phyloP scores from a whole-genome alignment of 2,329 filamentous ascomycete genomes.

The Pseudogymnoascus pannorum region DNA sequence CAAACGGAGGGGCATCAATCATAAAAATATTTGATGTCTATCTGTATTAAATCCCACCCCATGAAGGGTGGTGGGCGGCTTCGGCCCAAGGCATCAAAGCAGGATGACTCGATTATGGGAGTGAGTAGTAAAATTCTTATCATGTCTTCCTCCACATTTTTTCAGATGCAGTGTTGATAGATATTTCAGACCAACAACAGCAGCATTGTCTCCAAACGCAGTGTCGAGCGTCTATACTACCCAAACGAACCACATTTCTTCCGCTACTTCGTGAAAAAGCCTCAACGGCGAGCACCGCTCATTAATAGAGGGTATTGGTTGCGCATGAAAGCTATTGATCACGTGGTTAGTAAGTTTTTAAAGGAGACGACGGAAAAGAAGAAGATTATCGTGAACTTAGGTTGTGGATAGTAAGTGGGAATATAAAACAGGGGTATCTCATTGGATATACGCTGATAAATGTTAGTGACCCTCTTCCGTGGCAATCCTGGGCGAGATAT shows the following conservation, averaged over 20 bases:
- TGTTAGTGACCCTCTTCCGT: conserved; percentile 74
- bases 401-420: conserved; percentile 76
- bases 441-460: not conserved
- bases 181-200: conserved; percentile 69
- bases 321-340: conserved; percentile 74
- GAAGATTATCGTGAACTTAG: conserved; percentile 76
- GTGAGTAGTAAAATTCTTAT: conserved; percentile 32
- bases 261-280: conserved; percentile 78
- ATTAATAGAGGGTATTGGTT: conserved; percentile 90
- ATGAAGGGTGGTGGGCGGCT: not conserved
- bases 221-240: conserved; percentile 84
- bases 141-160: not conserved
- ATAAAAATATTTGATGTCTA: not conserved
- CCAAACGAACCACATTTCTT: conserved; percentile 74
- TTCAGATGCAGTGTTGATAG: not conserved
- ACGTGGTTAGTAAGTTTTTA: conserved; percentile 68
- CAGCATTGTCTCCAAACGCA: conserved; percentile 86
- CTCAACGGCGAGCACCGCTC: conserved; percentile 73
- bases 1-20: not conserved
- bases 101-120: conserved; percentile 50
- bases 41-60: not conserved
- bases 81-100: conserved; percentile 24
- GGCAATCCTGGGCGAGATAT: conserved; percentile 69
- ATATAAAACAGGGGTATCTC: not conserved
- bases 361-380: conserved; percentile 43